phyloP scores from a whole-genome alignment of 257 asterid species.

The Solanum verrucosum region DNA sequence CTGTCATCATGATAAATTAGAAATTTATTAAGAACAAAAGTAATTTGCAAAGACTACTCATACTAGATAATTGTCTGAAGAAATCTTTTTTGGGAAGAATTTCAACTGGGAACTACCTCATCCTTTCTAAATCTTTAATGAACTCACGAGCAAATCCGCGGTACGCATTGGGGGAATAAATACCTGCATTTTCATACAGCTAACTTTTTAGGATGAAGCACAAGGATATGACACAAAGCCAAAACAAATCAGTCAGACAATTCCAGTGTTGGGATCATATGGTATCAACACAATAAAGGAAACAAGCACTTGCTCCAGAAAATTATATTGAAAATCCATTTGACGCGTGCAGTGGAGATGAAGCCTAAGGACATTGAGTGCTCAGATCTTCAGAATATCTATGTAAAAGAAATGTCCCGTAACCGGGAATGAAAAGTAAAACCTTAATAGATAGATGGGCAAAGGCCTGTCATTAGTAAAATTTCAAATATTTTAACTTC shows the following conservation, averaged over 20 bases:
- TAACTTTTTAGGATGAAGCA: not conserved
- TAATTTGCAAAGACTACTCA: not conserved
- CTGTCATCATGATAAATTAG: constrained; percentile 19
- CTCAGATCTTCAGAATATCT: not conserved
- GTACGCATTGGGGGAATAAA: constrained; percentile 95
- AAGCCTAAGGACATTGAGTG: not conserved
- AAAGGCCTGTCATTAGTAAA: not conserved
- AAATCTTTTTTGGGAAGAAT: not conserved
- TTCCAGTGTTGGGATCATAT: not conserved
- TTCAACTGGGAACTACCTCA: constrained; percentile 37
- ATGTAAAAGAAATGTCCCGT: not conserved
- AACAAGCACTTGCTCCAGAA: not conserved
- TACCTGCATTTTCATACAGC: constrained; percentile 39
- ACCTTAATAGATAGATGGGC: not conserved
- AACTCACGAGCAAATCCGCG: constrained; percentile 99
- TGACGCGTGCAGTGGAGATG: not conserved
- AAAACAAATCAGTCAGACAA: not conserved
- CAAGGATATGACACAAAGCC: not conserved
- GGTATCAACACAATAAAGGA: not conserved
- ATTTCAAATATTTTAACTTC: not conserved
- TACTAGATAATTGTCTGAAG: not conserved
- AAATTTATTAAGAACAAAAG: not conserved
- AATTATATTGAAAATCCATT: not conserved
- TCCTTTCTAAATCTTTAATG: constrained; percentile 90
- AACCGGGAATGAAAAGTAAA: not conserved